A percentile compares a stretch with the other conserved stretches of the same genome.
Conservation (phyloP, 148 eudicot genomes). For the Cornus kousa region DNA sequence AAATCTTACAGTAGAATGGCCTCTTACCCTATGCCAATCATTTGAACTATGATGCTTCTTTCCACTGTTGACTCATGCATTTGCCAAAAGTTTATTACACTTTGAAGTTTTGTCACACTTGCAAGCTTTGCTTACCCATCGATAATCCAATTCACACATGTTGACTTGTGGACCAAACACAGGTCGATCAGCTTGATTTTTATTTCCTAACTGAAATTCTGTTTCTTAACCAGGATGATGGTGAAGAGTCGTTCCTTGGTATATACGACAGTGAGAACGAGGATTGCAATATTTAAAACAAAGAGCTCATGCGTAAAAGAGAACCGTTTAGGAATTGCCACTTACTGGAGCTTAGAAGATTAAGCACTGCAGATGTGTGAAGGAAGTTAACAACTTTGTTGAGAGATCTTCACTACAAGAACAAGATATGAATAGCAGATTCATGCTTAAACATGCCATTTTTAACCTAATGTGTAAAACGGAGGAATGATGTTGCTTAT, state of each 20-base stretch:
- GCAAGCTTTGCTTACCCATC: too few species aligned
- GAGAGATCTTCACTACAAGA: not conserved
- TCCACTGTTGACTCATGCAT: not conserved
- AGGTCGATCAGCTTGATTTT: not conserved
- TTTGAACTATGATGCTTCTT: not conserved
- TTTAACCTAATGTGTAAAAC: not conserved
- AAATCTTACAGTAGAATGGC: not conserved
- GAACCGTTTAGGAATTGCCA: not conserved
- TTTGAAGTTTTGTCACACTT: not conserved
- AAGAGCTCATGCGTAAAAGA: not conserved
- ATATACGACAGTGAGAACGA: conserved; percentile 37
- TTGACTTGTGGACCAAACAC: not conserved
- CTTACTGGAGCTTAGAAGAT: not conserved
- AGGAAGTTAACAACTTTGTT: not conserved
- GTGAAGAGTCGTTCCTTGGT: conserved; percentile 42
- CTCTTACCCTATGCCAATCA: not conserved
- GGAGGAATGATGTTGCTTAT: not conserved
- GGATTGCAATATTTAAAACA: conserved; percentile 8
- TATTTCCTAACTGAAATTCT: not conserved
- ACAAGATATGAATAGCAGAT: not conserved
- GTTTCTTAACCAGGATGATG: conserved; percentile 41
- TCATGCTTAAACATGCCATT: not conserved
- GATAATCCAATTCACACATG: not conserved
- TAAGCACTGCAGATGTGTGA: not conserved
- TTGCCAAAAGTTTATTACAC: not conserved